These are phyloP conservation scores for Arachis hypogaea DNA, from an alignment of 306 rosid species.

Conservation along the genomic window DNA sequence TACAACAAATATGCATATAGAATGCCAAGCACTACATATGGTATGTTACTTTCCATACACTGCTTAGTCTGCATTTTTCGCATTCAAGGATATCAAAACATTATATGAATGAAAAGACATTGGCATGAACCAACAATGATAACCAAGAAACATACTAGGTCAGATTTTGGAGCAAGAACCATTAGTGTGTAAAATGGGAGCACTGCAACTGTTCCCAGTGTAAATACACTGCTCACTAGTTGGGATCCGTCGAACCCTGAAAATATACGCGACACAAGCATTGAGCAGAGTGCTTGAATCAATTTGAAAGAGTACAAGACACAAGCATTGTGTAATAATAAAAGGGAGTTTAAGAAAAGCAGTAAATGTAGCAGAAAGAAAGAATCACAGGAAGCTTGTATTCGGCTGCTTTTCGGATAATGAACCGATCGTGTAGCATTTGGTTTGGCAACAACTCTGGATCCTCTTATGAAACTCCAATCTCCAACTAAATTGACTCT, in stretches of 20 bases:
- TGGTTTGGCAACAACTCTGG: constrained; percentile 58
- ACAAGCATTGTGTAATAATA: not conserved
- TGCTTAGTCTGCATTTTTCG: constrained; percentile 68
- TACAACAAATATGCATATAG: constrained; percentile 83
- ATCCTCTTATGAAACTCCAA: constrained; percentile 90
- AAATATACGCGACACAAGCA: constrained; percentile 32
- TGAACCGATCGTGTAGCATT: constrained; percentile 49
- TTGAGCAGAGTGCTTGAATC: constrained; percentile 11
- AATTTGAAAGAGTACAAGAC: constrained; percentile 15
- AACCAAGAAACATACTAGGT: constrained; percentile 58
- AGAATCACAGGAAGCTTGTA: constrained; percentile 72
- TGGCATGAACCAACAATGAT: constrained; percentile 8
- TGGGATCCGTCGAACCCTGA: constrained; percentile 72
- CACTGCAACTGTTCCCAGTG: constrained; percentile 85
- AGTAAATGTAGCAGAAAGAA: constrained; percentile 31
- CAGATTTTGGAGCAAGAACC: constrained; percentile 90
- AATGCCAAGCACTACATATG: constrained; percentile 72
- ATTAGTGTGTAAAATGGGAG: constrained; percentile 93
- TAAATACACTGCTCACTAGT: constrained; percentile 74
- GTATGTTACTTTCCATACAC: constrained; percentile 73
- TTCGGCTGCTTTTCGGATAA: constrained; percentile 46
- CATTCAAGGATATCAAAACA: constrained; percentile 23
- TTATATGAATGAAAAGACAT: not conserved
- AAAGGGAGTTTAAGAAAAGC: constrained; percentile 1
- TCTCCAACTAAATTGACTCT: constrained; percentile 41